Conservation (phyloP, 352 stramenopile genomes). For the Thalassiosira exigua region DNA sequence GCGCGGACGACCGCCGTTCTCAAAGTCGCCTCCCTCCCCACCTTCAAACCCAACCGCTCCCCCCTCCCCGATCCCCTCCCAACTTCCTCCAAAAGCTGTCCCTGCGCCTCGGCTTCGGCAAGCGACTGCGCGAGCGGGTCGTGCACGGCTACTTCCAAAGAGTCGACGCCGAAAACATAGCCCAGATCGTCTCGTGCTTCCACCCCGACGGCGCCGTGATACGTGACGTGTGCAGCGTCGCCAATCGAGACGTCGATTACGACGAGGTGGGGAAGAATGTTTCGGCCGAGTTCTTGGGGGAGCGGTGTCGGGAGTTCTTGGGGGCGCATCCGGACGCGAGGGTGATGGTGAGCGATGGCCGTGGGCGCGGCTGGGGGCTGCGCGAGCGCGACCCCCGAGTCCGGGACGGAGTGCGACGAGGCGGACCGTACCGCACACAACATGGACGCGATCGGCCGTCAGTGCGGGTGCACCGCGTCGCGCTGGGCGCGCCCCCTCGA, state of each 20-base stretch:
- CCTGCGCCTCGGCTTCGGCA: slow-evolving; percentile 18
- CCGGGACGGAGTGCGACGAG: too few species aligned
- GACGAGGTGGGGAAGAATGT: slow-evolving; percentile 22
- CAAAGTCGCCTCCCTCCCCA: too few species aligned
- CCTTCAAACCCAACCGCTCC: slow-evolving; percentile 11
- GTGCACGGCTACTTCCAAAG: slow-evolving; percentile 46
- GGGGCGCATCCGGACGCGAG: slow-evolving; percentile 35
- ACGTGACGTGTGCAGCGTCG: slow-evolving; percentile 25
- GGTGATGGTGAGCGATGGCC: slow-evolving; percentile 33
- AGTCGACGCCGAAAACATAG: slow-evolving; percentile 31
- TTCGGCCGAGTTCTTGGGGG: slow-evolving; percentile 23
- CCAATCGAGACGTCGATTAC: slow-evolving; percentile 16
- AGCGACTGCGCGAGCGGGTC: slow-evolving; percentile 34
- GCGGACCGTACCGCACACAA: too few species aligned
- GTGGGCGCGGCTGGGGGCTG: too few species aligned
- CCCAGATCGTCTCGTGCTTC: slow-evolving; percentile 37
- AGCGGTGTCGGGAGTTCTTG: slow-evolving; percentile 43
- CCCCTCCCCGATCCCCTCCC: background rate
- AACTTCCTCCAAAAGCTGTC: slow-evolving; percentile 11
- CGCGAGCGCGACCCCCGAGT: too few species aligned
- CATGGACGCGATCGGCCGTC: too few species aligned
- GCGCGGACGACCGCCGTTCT: too few species aligned
- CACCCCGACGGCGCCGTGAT: slow-evolving; percentile 21
- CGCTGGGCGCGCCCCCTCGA: too few species aligned
- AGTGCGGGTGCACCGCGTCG: too few species aligned